Conservation (phyloP, 441 rosid genomes). For the Syzygium malaccense region DNA sequence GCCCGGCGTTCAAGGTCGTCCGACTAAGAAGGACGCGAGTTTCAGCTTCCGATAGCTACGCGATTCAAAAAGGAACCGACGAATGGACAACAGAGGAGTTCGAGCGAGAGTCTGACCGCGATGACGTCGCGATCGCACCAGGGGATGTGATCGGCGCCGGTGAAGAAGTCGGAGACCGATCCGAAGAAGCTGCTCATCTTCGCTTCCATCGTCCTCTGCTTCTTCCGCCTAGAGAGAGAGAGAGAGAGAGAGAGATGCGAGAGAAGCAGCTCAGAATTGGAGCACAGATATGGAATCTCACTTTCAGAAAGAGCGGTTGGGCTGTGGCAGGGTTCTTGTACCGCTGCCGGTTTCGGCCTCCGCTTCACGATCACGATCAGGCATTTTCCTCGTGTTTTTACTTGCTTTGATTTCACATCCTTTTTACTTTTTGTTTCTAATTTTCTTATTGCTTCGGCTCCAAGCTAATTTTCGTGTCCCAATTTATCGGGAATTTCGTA, state of each 20-base stretch:
- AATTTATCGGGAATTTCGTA: background rate
- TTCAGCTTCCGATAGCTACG: background rate
- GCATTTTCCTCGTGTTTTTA: background rate
- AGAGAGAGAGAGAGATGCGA: background rate
- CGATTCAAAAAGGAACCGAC: background rate
- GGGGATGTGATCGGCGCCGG: constrained; percentile 82
- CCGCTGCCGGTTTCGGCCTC: background rate
- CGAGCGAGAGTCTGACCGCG: constrained; percentile 27
- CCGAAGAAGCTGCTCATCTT: constrained; percentile 50
- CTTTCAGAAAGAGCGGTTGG: background rate
- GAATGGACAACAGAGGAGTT: background rate
- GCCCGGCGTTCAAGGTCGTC: background rate
- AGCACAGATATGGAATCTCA: background rate
- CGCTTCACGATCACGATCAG: background rate
- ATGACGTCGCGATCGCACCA: constrained; percentile 84
- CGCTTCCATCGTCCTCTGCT: constrained; percentile 33
- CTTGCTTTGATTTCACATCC: background rate
- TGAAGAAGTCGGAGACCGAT: constrained; percentile 69
- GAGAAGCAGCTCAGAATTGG: background rate
- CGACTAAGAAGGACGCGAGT: background rate
- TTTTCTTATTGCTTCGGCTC: background rate
- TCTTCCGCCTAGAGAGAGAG: background rate
- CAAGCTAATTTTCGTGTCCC: background rate
- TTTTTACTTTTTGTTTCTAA: background rate
- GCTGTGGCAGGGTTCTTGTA: background rate